These are phyloP conservation scores for Sordariomycetes sp. DNA, from an alignment of 2,329 filamentous ascomycete genomes.

Conservation along the genomic window DNA sequence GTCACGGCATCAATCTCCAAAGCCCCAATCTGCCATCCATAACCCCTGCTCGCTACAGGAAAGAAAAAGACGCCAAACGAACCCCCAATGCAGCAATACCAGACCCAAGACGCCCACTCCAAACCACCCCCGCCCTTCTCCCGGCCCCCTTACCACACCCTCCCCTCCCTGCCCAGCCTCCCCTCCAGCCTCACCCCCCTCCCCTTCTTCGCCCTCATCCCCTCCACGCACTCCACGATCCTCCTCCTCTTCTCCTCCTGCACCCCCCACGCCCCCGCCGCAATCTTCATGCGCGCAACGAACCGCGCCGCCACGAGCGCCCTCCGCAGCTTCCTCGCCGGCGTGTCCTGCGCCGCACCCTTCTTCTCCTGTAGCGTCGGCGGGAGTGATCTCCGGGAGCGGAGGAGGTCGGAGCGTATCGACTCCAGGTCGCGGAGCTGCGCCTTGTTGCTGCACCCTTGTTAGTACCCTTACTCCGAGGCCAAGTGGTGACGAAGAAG, in stretches of 20 bases:
- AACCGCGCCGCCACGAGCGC: slow-evolving; percentile 36
- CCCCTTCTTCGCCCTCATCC: slow-evolving; percentile 28
- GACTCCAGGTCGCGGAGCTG: slow-evolving; percentile 75
- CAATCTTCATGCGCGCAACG: slow-evolving; percentile 34
- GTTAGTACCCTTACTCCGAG: neutral
- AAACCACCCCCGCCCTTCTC: neutral
- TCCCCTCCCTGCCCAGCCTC: slow-evolving; percentile 1
- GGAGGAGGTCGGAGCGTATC: slow-evolving; percentile 44
- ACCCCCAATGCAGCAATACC: neutral
- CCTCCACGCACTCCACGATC: slow-evolving; percentile 34
- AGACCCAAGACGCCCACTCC: neutral
- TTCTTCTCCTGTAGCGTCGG: slow-evolving; percentile 1
- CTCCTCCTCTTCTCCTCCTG: slow-evolving; percentile 35
- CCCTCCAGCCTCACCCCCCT: slow-evolving; percentile 17
- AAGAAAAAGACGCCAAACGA: too few relatives aligned
- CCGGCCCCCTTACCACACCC: neutral
- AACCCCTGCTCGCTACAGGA: too few relatives aligned
- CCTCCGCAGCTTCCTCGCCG: slow-evolving; percentile 22
- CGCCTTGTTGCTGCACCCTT: slow-evolving; percentile 65
- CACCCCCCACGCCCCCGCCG: slow-evolving; percentile 32
- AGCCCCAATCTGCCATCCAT: too few relatives aligned
- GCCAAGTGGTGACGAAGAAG: neutral
- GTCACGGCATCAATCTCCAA: too few relatives aligned
- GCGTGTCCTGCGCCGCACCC: slow-evolving; percentile 7
- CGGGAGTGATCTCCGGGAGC: slow-evolving; percentile 16